These are phyloP conservation scores for Neonectria hederae DNA, from an alignment of 2,329 filamentous ascomycete genomes.

Conservation along the genomic window DNA sequence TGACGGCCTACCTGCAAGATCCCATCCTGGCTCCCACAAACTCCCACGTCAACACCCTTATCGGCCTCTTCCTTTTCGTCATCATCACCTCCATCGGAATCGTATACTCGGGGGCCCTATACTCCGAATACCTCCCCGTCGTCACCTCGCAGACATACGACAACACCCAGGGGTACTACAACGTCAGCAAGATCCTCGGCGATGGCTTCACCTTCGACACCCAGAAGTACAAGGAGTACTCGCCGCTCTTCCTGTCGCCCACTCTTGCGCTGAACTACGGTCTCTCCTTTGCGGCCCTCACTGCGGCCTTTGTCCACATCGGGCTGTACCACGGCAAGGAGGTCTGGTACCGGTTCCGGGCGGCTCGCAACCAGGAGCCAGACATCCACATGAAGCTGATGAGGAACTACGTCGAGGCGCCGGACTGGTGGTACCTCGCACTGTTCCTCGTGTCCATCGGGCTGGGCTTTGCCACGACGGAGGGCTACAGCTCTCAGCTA, in stretches of 20 bases:
- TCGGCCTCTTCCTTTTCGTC: slow-evolving; percentile 54
- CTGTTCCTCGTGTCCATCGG: slow-evolving; percentile 47
- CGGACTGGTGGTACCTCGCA: slow-evolving; percentile 52
- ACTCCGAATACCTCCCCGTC: slow-evolving; percentile 64
- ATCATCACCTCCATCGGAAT: slow-evolving; percentile 57
- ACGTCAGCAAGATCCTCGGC: slow-evolving; percentile 61
- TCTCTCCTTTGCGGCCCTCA: slow-evolving; percentile 59
- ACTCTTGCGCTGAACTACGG: slow-evolving; percentile 54
- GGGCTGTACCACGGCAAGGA: slow-evolving; percentile 53
- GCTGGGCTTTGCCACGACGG: slow-evolving; percentile 43
- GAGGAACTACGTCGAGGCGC: slow-evolving; percentile 47
- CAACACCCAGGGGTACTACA: slow-evolving; percentile 62
- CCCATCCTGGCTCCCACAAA: slow-evolving; percentile 54
- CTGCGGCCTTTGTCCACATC: slow-evolving; percentile 52
- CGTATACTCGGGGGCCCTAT: slow-evolving; percentile 55
- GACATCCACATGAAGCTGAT: slow-evolving; percentile 51
- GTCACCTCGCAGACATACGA: slow-evolving; percentile 64
- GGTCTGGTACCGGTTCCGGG: slow-evolving; percentile 55
- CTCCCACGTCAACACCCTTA: slow-evolving; percentile 58
- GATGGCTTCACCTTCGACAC: slow-evolving; percentile 57
- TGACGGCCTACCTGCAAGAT: slow-evolving; percentile 54
- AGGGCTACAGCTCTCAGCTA: slow-evolving; percentile 41
- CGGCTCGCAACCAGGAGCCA: slow-evolving; percentile 53
- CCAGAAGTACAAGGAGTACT: slow-evolving; percentile 60
- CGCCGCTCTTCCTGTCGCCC: slow-evolving; percentile 61